phyloP scores from a whole-genome alignment of 2,329 filamentous ascomycete species.

The Fusarium sarcochroum region DNA sequence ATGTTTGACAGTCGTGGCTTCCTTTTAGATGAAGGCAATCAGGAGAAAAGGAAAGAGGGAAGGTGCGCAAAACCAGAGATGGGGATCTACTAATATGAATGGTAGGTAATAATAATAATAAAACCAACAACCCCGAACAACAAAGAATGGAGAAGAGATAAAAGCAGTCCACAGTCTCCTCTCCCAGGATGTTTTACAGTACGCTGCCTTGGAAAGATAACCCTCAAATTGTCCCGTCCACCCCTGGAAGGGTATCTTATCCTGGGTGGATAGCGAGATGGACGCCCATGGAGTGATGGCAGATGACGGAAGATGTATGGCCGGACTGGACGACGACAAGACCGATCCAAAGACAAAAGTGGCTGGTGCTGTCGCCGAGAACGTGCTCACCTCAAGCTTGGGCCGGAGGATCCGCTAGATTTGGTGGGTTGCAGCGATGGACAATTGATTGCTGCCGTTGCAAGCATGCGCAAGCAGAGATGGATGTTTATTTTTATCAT shows the following conservation, averaged over 20 bases:
- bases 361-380: conserved; percentile 38
- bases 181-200: conserved; percentile 24
- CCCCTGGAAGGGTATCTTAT: conserved; percentile 33
- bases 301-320: conserved; percentile 42
- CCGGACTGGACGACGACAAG: conserved; percentile 32
- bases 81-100: conserved; percentile 13
- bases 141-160: conserved; percentile 6
- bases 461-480: conserved; percentile 18
- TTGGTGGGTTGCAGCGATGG: conserved; percentile 39
- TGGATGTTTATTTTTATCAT: conserved; percentile 11
- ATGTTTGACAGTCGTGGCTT: conserved; percentile 20
- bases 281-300: conserved; percentile 23
- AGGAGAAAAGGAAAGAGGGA: conserved; percentile 7
- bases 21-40: conserved; percentile 9
- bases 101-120: neutral
- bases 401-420: conserved; percentile 37
- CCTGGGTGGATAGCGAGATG: conserved; percentile 19
- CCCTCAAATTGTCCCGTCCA: conserved; percentile 35
- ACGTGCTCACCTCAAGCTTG: conserved; percentile 30
- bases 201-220: conserved; percentile 47
- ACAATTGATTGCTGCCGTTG: conserved; percentile 24
- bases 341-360: conserved; percentile 33
- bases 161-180: conserved; percentile 23
- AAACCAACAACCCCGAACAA: neutral
- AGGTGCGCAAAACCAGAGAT: conserved; percentile 1